Conservation (phyloP, 352 stramenopile species). For the Phytopythium ostracodes region DNA sequence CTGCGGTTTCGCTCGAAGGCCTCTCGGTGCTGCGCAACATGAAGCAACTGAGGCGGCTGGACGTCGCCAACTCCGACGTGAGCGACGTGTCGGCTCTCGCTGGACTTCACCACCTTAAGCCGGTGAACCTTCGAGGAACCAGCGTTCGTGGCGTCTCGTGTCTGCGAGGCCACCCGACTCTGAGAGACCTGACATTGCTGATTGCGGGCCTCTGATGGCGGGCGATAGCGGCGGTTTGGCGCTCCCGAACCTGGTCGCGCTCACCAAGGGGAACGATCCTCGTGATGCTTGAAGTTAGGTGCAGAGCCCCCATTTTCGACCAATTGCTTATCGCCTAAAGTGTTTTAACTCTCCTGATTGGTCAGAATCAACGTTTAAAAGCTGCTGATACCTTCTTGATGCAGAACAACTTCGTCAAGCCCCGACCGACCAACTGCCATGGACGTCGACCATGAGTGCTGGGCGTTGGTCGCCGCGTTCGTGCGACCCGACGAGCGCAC, state of each 20-base stretch:
- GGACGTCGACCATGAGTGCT: slow-evolving; percentile 5
- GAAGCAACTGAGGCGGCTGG: no score
- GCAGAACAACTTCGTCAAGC: not conserved
- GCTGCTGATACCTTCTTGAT: no score
- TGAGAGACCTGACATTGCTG: not conserved
- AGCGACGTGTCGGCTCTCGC: no score
- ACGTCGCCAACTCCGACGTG: no score
- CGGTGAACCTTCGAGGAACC: no score
- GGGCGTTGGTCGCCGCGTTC: not conserved
- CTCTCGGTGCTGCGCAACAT: no score
- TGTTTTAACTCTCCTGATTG: not conserved
- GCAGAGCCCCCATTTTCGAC: not conserved
- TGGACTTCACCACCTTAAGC: no score
- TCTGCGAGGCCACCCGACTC: not conserved
- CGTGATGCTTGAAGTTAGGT: not conserved
- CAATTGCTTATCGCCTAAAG: not conserved
- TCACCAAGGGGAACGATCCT: no score
- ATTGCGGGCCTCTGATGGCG: not conserved
- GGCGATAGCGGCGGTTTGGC: not conserved
- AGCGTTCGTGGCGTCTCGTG: no score
- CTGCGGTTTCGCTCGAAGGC: no score
- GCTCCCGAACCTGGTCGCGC: not conserved
- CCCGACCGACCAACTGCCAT: not conserved
- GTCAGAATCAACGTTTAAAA: not conserved
- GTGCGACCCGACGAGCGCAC: not conserved